A percentile compares a stretch with the other conserved stretches of the same genome.
Evolutionary conservation across 768 basidiomycete genomes (phyloP).

Genomic region (Hygrocybe coccinea): DNA sequence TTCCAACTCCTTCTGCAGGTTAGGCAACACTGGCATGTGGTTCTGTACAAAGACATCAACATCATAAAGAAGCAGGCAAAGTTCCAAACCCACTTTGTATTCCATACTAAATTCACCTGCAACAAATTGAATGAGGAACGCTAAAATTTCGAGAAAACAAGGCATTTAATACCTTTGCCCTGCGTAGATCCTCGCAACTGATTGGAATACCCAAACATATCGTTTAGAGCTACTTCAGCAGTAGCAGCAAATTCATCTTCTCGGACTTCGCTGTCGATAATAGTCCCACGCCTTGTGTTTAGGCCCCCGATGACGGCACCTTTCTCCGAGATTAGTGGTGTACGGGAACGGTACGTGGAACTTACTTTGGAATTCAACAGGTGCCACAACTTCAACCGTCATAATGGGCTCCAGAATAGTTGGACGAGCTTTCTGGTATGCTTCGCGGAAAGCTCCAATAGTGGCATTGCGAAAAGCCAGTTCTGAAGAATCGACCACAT

Average conservation of each 20-base stretch:
- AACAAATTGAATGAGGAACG: not conserved
- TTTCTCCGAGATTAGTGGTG: conserved; percentile 18
- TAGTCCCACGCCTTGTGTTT: conserved; percentile 88
- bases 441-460: conserved; percentile 89
- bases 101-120: conserved; percentile 75
- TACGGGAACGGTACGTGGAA: not conserved
- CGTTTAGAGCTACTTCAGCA: conserved; percentile 91
- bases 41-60: conserved; percentile 40
- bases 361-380: conserved; percentile 88
- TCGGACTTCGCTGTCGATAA: conserved; percentile 91
- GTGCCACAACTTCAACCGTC: conserved; percentile 96
- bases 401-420: conserved; percentile 97
- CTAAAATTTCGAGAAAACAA: not conserved
- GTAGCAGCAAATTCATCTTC: conserved; percentile 93
- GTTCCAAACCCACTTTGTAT: conserved; percentile 54
- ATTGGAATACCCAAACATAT: conserved; percentile 98
- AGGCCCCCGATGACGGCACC: conserved; percentile 90
- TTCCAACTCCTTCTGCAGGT: conserved; percentile 83
- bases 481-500: conserved; percentile 94
- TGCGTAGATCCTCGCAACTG: conserved; percentile 91
- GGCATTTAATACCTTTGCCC: conserved; percentile 65
- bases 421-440: conserved; percentile 68
- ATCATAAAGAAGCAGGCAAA: conserved; percentile 3
- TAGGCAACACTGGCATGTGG: conserved; percentile 79
- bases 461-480: conserved; percentile 89